phyloP scores from a whole-genome alignment of 2,329 filamentous ascomycete genomes.

The Cladophialophora exuberans region DNA sequence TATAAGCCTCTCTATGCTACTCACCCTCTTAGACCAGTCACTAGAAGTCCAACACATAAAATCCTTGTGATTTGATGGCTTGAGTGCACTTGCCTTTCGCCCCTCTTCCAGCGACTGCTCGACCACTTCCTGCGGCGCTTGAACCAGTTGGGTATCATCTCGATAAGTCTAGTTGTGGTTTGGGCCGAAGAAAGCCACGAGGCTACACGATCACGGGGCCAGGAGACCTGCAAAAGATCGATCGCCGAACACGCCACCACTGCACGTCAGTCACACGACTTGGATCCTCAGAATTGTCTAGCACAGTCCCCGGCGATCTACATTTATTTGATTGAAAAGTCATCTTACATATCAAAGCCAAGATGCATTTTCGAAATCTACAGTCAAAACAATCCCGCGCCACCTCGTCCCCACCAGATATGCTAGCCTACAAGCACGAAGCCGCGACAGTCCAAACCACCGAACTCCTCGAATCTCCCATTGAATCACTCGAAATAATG shows the following conservation, averaged over 20 bases:
- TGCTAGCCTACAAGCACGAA: background rate
- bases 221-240: background rate
- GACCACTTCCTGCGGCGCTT: no score
- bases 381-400: background rate
- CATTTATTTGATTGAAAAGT: background rate
- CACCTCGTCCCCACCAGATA: background rate
- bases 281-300: background rate
- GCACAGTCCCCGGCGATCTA: no score
- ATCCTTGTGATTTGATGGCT: background rate
- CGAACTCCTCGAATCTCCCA: background rate
- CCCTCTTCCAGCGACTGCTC: no score
- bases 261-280: background rate
- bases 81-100: background rate
- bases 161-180: background rate
- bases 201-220: background rate
- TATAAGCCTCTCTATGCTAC: background rate
- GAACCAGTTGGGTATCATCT: no score
- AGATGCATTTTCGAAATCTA: background rate
- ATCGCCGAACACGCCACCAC: background rate
- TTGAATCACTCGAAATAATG: no score
- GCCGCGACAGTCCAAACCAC: background rate
- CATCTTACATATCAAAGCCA: background rate
- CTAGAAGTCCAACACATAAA: background rate
- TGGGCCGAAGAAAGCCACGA: background rate
- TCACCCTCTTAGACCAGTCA: background rate